phyloP scores from a whole-genome alignment of 192 early-diverging fungal species.

The Coemansia sp. region DNA sequence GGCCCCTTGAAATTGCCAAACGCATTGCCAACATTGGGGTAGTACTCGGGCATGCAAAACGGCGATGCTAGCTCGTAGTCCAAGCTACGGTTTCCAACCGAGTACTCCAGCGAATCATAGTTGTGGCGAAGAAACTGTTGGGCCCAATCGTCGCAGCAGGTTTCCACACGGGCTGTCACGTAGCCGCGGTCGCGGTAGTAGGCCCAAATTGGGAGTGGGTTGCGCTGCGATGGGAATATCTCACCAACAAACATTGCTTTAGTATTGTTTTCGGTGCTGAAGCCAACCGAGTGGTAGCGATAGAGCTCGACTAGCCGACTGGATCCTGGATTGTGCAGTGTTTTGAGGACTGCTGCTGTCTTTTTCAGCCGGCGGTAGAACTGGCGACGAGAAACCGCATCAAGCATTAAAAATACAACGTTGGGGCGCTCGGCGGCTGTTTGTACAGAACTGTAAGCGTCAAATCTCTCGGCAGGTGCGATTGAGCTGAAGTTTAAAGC shows the following conservation, averaged over 20 bases:
- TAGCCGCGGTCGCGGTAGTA: conserved; percentile 55
- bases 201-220: conserved; percentile 54
- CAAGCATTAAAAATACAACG: conserved; percentile 53
- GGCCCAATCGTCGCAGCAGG: conserved; percentile 55
- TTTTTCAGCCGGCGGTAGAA: conserved; percentile 55
- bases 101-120: conserved; percentile 21
- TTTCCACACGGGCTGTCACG: conserved; percentile 51
- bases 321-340: conserved; percentile 24
- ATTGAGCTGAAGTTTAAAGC: background rate
- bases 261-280: conserved; percentile 54
- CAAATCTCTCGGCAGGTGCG: background rate
- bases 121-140: conserved; percentile 35
- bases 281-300: conserved; percentile 52
- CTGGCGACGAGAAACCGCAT: conserved; percentile 52
- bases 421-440: conserved; percentile 31
- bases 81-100: conserved; percentile 30
- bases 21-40: conserved; percentile 42
- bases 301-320: conserved; percentile 50
- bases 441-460: background rate
- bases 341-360: conserved; percentile 22
- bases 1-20: conserved; percentile 55
- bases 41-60: conserved; percentile 56
- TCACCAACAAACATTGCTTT: conserved; percentile 48
- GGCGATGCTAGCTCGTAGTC: conserved; percentile 57
- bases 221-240: conserved; percentile 15